Base-by-base conservation (phyloP, 2,329 filamentous ascomycete species). In the Dactylellina drechsleri region DNA sequence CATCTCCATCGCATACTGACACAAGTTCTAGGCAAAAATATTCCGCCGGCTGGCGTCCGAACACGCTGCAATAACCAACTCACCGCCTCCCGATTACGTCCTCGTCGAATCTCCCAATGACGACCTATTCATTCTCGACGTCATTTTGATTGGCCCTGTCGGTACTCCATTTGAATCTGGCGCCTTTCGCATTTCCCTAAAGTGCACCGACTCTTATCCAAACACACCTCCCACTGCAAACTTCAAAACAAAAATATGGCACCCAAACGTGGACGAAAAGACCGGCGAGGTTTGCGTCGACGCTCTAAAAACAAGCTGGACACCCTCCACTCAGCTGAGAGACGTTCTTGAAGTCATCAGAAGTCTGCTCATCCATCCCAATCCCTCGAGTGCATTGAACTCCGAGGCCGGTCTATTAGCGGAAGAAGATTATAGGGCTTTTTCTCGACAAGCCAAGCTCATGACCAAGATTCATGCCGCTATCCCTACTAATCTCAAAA, bases 221-320 rank as follows among this genome's bases (percentile, higher is more conserved):
- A 67, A 65, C 28, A 31, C 66, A 0, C 79, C 79, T 36, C 79
- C 79, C 7, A 79, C 76, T 20, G 79, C 78, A 31, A 77, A 77
- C 45, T 79, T 79, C 60, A 77, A 77, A 26, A 79, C 79, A 16
- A 79, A 79, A 53, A 79, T 79, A 28, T 79, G 78, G 62, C 79
- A 79, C 40, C 79, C 79, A 2, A 79, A 79, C 41, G 77, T 79
- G 20, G 77, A 79, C 53, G 77, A 77, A 23, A 76, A 77, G 20
- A 77, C 77, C 16, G 79, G 79, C 6, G 79, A 79, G 52, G 78
- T 79, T 20, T 79, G 79, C 49, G 79, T 79, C 56, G 79, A 79
- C 53, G 79, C 78, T 1, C 72, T 79, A 1, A 79, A 79, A 61
- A 76, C 78, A 18, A 77, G 78, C 54, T 79, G 79, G 79, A 78